Conservation (phyloP, 2,329 filamentous ascomycete genomes). For the Trichoderma breve region DNA sequence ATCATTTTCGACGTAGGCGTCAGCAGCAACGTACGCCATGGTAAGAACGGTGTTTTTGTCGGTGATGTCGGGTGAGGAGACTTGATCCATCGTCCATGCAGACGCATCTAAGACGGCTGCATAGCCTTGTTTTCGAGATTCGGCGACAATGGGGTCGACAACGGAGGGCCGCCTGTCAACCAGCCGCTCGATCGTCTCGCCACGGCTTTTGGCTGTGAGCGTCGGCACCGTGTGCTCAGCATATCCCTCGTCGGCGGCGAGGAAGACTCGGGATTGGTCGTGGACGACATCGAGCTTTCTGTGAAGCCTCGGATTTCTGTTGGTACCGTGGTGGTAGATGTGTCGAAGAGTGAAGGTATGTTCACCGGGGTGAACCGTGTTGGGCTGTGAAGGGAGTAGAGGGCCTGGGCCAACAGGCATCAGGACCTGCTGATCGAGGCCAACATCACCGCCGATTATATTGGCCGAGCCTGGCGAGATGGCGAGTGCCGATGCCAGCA, state of each 20-base stretch:
- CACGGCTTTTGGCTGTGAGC: conserved; percentile 61
- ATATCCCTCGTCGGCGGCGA: conserved; percentile 59
- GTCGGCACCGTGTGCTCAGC: conserved; percentile 49
- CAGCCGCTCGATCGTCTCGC: conserved; percentile 74
- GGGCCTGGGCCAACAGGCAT: conserved; percentile 40
- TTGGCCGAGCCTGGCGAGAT: conserved; percentile 47
- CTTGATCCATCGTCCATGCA: conserved; percentile 79
- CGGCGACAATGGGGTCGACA: conserved; percentile 75
- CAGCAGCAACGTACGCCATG: conserved; percentile 82
- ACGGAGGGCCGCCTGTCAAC: conserved; percentile 72
- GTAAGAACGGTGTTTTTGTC: conserved; percentile 82
- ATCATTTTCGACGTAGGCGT: conserved; percentile 80
- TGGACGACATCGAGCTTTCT: conserved; percentile 67
- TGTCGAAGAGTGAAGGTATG: conserved; percentile 74
- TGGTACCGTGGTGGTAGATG: conserved; percentile 87
- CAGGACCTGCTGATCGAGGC: conserved; percentile 42
- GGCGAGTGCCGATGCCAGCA: conserved; percentile 64
- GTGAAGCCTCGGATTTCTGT: conserved; percentile 74
- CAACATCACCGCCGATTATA: conserved; percentile 33
- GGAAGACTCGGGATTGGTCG: conserved; percentile 55
- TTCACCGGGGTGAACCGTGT: conserved; percentile 49
- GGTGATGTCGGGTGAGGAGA: conserved; percentile 76
- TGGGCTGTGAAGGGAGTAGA: conserved; percentile 41
- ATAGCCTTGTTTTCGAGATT: conserved; percentile 66
- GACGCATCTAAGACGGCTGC: conserved; percentile 66